Conservation (phyloP, 306 rosid species). For the Lathyrus sativus region DNA sequence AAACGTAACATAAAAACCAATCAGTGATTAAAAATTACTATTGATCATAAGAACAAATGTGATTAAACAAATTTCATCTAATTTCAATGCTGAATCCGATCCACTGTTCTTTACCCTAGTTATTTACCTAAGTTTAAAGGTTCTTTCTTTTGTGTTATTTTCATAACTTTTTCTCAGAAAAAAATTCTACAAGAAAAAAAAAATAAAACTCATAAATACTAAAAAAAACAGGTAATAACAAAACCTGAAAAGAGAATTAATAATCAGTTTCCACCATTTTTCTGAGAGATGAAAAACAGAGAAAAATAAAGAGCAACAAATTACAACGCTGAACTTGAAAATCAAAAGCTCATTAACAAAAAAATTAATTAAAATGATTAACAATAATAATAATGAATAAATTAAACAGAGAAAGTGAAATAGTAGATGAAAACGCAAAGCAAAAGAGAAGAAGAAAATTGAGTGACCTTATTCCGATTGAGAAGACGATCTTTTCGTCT, state of each 20-base stretch:
- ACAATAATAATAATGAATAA: background rate
- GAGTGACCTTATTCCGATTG: slow-evolving; percentile 78
- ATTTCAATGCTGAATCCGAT: slow-evolving; percentile 49
- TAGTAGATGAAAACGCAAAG: slow-evolving; percentile 28
- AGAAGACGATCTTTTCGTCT: slow-evolving; percentile 58
- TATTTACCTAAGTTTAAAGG: slow-evolving; percentile 35
- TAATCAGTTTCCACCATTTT: slow-evolving; percentile 47
- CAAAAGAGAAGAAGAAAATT: slow-evolving; percentile 50
- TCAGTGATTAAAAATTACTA: slow-evolving; percentile 39
- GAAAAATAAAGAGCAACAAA: slow-evolving; percentile 38
- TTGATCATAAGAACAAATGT: slow-evolving; percentile 45
- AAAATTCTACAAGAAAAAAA: background rate
- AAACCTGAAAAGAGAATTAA: background rate
- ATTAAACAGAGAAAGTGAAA: slow-evolving; percentile 37
- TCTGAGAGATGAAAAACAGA: slow-evolving; percentile 50
- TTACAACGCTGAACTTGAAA: slow-evolving; percentile 34
- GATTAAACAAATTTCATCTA: slow-evolving; percentile 44
- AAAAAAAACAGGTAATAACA: slow-evolving; percentile 1
- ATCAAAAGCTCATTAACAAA: slow-evolving; percentile 32
- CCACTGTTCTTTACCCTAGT: slow-evolving; percentile 49
- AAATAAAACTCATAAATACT: slow-evolving; percentile 1
- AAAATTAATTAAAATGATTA: background rate
- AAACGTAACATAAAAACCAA: slow-evolving; percentile 39
- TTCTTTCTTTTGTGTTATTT: slow-evolving; percentile 28
- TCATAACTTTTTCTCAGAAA: background rate